Base-by-base conservation (phyloP, 2,329 filamentous ascomycete species). In the Stromatinia cepivora region DNA sequence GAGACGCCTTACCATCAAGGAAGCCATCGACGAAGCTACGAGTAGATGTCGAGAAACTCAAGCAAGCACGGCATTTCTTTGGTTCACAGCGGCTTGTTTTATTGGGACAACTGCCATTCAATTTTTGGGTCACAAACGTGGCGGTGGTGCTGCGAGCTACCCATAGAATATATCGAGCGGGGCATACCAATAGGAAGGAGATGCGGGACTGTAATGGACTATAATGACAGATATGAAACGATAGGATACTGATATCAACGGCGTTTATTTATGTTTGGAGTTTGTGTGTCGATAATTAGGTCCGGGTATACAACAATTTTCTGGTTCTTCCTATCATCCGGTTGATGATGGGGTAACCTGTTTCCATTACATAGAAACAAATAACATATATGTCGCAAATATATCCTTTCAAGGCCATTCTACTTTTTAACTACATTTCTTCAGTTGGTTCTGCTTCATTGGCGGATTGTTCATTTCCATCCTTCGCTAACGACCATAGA, bases 21-120 rank as follows among this genome's bases (percentile, higher is more conserved):
- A 52, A 52, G 11, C n/a, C 7, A 3, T 53, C 6, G 52, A 58
- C 8, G 59, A 65, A 11, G 1, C 36, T 8, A 56, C 20, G 8
- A 22, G 17, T 25, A 86, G 90, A 73, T 94, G 92, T 81, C 88
- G 87, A 73, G 88, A 92, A 81, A 86, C 92, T 17, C 91, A 94
- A 81, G 91, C 91, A 48, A 86, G 87, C 72, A 87, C 86, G 48
- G 90, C 87, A 57, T 94, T 94, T 81, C 84, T 92, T 80, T 94
- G 90, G 90, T 93, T 94, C 81, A 85, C 92, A 62, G 92, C 89
- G 78, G 84, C 82, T 50, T 83, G 85, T 36, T 90, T 90, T 76
- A 81, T 82, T 36, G 87, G 82, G 5, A 84, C 84, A 53, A 78
- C 88, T 58, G 81, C 86, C 77, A 84, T 91, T 72, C 62, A 62